These are phyloP conservation scores for Phoma herbarum DNA, from an alignment of 2,329 filamentous ascomycete species.

Conservation along the genomic window DNA sequence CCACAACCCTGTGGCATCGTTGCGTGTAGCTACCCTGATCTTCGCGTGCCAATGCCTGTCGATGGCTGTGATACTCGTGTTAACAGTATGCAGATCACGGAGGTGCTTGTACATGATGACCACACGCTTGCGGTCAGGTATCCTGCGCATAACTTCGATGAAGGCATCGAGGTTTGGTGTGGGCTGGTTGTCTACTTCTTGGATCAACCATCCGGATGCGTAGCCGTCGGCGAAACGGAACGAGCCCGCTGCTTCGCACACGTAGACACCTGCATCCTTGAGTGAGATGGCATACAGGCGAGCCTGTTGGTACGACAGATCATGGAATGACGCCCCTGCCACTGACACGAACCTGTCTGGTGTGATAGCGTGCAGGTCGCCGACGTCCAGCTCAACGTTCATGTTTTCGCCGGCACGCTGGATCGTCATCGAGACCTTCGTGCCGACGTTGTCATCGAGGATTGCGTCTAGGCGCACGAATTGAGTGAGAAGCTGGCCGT, in stretches of 20 bases:
- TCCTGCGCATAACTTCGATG: conserved; percentile 86
- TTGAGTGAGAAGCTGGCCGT: conserved; percentile 89
- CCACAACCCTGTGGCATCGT: conserved; percentile 90
- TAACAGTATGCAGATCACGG: conserved; percentile 90
- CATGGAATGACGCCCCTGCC: conserved; percentile 92
- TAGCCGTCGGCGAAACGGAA: conserved; percentile 90
- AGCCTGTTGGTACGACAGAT: conserved; percentile 97
- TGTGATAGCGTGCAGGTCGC: conserved; percentile 91
- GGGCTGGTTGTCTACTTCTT: conserved; percentile 90
- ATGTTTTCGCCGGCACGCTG: conserved; percentile 90
- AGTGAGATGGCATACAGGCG: conserved; percentile 91
- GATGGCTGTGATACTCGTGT: conserved; percentile 90
- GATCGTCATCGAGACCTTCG: conserved; percentile 79
- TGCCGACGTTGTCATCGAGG: conserved; percentile 84
- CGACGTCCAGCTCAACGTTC: conserved; percentile 83
- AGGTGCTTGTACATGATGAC: conserved; percentile 97
- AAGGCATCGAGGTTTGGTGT: conserved; percentile 89
- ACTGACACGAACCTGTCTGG: conserved; percentile 96
- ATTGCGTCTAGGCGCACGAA: conserved; percentile 93
- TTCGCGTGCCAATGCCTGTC: conserved; percentile 96
- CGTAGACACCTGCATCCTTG: conserved; percentile 79
- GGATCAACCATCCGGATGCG: conserved; percentile 91
- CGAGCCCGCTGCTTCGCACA: conserved; percentile 93
- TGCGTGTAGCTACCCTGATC: conserved; percentile 91
- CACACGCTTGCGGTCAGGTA: conserved; percentile 82